Percentiles rank a stretch among this genome's conserved stretches.
These are phyloP conservation scores for Ceratocystiopsis sp. DNA, from an alignment of 2,329 filamentous ascomycete genomes.

Conservation along the genomic window DNA sequence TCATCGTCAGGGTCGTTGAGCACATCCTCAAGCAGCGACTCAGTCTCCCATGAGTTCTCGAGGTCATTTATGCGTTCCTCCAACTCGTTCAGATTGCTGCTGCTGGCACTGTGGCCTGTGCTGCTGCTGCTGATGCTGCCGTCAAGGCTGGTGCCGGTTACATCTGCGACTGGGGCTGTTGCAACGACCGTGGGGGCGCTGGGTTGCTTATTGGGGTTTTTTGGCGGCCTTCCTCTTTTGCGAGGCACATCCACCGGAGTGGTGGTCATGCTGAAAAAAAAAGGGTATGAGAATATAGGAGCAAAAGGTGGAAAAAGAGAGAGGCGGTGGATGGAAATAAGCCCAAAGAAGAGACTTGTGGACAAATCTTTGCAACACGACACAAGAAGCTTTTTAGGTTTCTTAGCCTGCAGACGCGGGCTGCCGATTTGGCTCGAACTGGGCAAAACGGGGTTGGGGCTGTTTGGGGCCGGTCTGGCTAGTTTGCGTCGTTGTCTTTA, in stretches of 20 bases:
- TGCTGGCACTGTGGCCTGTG: neutral
- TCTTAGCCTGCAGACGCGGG: too few species aligned
- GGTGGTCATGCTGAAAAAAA: too few species aligned
- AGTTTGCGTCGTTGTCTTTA: too few species aligned
- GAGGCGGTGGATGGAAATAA: neutral
- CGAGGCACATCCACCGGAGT: too few species aligned
- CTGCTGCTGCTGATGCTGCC: neutral
- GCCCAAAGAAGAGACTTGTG: neutral
- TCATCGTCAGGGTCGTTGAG: constrained; percentile 41
- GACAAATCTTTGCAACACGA: neutral
- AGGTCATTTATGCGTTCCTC: constrained; percentile 35
- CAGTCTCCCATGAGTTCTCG: constrained; percentile 42
- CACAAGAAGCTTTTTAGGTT: neutral
- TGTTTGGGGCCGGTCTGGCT: too few species aligned
- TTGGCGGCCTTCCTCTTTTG: too few species aligned
- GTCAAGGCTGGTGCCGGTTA: neutral
- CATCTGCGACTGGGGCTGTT: too few species aligned
- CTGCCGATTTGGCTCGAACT: too few species aligned
- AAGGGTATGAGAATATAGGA: neutral
- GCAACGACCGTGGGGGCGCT: too few species aligned
- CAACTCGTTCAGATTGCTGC: constrained; percentile 20
- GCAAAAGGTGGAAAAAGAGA: neutral
- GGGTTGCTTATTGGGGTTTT: too few species aligned
- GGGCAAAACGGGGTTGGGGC: too few species aligned
- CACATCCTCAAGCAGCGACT: constrained; percentile 46